Base-by-base conservation (phyloP, 2,329 filamentous ascomycete species). In the Colletotrichum scovillei region DNA sequence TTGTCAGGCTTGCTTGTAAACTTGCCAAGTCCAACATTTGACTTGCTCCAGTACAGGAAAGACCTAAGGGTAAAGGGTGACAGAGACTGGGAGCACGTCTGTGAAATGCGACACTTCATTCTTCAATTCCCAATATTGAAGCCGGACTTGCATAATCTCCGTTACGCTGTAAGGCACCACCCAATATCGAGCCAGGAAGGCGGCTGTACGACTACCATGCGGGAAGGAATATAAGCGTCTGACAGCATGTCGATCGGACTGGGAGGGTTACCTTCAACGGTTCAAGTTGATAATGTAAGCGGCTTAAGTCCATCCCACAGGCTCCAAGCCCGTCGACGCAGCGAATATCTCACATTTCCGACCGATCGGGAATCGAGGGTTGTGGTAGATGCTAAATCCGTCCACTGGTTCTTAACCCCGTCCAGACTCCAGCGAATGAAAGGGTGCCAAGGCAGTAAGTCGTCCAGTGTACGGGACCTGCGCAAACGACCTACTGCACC, bases 361-460 rank as follows among this genome's bases (percentile, higher is more conserved):
- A 66, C 52, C 67, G 55, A 22, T 73, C 67, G 71, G 71, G 35
- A 65, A 71, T 58, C 66, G 62, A 73, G 32, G 56, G 19, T 24
- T 16, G 16, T 57, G 22, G 4, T 30, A 22, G 67, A 42, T 64
- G 70, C 42, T 73, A 70, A 73, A 56, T 35, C 70, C 70, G 67
- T 42, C 19, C 14, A 30, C 22, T 42, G 9, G 32, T 35, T 12
- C 70, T 30, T 60, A 56, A 55, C 32, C 55, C 70, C 59, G 56
- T 19, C 32, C 5, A 35, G 32, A 35, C 32, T 35, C 62, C 30
- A 14, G 30, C 14, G 26, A 53, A 49, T 49, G 46, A 2, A 28
- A 12, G 9, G 3, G 38, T 42, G 38, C 38, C 38, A 42, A 42
- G n/a, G n/a, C n/a, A n/a, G n/a, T n/a, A n/a, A n/a, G n/a, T n/a